These are phyloP conservation scores for Trichosporon sp. DNA, from an alignment of 1,284 basidiomycete genomes.

Conservation along the genomic window DNA sequence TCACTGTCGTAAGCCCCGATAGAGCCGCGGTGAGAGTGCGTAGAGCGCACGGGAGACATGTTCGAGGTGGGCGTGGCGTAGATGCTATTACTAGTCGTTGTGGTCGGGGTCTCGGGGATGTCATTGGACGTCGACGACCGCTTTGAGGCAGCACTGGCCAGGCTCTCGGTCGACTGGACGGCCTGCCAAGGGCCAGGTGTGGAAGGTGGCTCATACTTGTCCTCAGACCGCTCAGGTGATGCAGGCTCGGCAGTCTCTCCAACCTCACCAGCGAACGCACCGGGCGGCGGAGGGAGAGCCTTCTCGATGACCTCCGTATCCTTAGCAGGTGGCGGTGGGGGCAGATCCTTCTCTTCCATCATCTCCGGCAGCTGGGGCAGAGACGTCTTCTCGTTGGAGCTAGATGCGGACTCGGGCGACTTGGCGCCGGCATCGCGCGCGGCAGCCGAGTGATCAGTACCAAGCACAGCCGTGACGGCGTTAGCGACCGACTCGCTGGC, in stretches of 20 bases:
- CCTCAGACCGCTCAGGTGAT: neutral
- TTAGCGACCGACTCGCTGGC: slow-evolving; percentile 1
- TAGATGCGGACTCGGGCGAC: neutral
- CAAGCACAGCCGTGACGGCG: neutral
- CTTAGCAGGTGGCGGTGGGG: neutral
- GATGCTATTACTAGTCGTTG: neutral
- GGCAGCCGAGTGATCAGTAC: neutral
- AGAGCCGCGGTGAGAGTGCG: neutral
- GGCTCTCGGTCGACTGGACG: neutral
- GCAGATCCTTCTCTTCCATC: neutral
- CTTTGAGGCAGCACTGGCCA: neutral
- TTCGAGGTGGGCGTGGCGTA: neutral
- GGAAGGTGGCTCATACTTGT: neutral
- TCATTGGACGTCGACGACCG: neutral
- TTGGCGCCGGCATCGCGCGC: neutral
- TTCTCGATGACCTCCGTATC: neutral
- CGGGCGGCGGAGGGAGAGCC: neutral
- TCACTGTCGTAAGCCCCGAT: neutral
- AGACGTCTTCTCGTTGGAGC: neutral
- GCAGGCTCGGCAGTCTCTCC: neutral
- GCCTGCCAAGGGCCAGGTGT: neutral
- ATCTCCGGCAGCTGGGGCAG: neutral
- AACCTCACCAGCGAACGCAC: neutral
- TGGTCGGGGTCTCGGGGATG: neutral
- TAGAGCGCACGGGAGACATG: neutral